Base-by-base conservation (phyloP, 495 filamentous ascomycete genomes). In the Wilcoxina mikolae region DNA sequence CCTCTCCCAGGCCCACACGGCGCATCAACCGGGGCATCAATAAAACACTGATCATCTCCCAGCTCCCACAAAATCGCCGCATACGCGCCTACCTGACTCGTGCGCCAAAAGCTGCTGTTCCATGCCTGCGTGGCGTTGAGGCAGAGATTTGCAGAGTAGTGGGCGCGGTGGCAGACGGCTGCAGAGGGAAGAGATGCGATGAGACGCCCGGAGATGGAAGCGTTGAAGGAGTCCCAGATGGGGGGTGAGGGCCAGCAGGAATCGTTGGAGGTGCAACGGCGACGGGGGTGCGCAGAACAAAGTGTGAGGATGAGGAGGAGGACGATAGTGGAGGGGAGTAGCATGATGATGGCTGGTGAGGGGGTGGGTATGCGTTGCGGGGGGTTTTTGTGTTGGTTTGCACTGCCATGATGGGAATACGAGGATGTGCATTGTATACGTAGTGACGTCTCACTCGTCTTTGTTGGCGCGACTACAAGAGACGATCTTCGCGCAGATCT, bases 191-290 rank as follows among this genome's bases (percentile, higher is more conserved):
- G 58, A 23, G 54, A 54, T 22, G 51, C 25, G n/a, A 62, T 45
- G 38, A 62, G 59, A 29, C 57, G 54, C 10, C 60, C 60, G 3
- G 45, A 58, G 43, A 62, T 25, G n/a, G 60, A 59, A 18, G 23
- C 26, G 51, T 62, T 62, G 23, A 62, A 62, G 22, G 26, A 24
- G 18, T 38, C 38, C 60, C 60, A 62, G 53, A 46, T 47, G 3
- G 25, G n/a, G 18, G 41, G 4, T 42, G 41, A 26, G 7, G 60
- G 60, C 60, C 60, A 62, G 48, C 57, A 62, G 10, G 49, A 22
- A 49, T 68, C 69, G 20, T 57, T 63, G 33, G 60, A 66, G 52
- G 64, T 60, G 31, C 59, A 73, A 27, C 49, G 53, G 33, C 53
- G 54, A 17, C 27, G 10, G 2, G 20, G 20, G 15, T n/a, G 5